Percentiles rank a stretch among this genome's conserved stretches.
Evolutionary conservation across 345 rosid species (phyloP).

Genomic region (Geranium brycei): DNA sequence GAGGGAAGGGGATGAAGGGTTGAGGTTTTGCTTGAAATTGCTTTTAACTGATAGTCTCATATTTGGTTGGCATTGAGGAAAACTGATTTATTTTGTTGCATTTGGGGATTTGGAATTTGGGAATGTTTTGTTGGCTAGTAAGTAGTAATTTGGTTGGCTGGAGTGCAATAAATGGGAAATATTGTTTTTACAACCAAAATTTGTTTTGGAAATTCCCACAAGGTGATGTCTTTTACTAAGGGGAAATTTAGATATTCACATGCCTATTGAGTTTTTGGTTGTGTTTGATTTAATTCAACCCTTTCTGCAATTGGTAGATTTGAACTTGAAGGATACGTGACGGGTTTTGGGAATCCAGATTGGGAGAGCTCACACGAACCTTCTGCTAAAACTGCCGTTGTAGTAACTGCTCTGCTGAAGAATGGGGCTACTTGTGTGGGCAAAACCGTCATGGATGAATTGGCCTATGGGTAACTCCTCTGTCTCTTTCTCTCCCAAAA

Average conservation of each 20-base stretch:
- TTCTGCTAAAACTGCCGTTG: conserved; percentile 61
- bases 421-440: conserved; percentile 91
- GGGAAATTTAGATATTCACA: background rate
- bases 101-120: background rate
- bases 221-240: background rate
- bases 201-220: background rate
- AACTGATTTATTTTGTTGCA: background rate
- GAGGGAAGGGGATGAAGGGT: background rate
- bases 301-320: conserved; percentile 33
- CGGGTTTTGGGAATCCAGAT: conserved; percentile 76
- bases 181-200: background rate
- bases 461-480: conserved; percentile 52
- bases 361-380: conserved; percentile 70
- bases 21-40: background rate
- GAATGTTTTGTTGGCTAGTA: background rate
- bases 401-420: conserved; percentile 51
- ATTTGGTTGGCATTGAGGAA: background rate
- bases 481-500: background rate
- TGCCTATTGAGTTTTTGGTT: background rate
- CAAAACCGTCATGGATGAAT: conserved; percentile 73
- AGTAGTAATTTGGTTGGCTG: too few species aligned
- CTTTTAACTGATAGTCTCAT: background rate
- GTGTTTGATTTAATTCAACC: background rate
- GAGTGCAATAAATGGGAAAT: background rate
- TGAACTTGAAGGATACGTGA: conserved; percentile 59